Conservation (phyloP, 2,329 filamentous ascomycete species). For the Stagonosporopsis cucurbitacearum region DNA sequence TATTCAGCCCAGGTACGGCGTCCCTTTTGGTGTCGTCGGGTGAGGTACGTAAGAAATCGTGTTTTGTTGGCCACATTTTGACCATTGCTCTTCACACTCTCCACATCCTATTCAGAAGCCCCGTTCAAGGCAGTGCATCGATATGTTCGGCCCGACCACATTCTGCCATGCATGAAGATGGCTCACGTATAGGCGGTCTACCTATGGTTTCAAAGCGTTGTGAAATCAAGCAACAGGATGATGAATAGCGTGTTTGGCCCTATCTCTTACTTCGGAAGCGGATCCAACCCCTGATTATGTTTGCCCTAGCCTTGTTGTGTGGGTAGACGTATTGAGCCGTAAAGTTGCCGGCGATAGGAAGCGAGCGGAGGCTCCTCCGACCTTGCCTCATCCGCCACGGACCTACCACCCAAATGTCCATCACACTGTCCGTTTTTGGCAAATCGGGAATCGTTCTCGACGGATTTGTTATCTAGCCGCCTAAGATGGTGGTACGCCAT, state of each 20-base stretch:
- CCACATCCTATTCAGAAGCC: no score
- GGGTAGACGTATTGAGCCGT: neutral
- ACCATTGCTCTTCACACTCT: no score
- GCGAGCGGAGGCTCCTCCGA: neutral
- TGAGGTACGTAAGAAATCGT: no score
- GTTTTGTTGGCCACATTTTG: no score
- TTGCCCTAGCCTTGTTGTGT: neutral
- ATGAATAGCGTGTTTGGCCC: neutral
- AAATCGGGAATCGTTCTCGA: neutral
- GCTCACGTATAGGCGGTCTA: no score
- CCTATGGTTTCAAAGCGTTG: no score
- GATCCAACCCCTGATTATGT: neutral
- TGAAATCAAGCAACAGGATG: neutral
- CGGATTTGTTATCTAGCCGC: constrained; percentile 6
- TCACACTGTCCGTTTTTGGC: neutral
- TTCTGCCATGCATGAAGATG: no score
- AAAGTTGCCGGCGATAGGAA: neutral
- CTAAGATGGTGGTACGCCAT: neutral
- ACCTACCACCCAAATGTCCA: neutral
- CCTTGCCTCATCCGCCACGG: neutral
- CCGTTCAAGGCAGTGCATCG: no score
- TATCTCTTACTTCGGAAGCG: neutral
- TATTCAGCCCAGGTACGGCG: no score
- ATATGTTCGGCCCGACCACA: no score
- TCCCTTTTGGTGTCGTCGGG: no score